These are phyloP conservation scores for Fusarium solani-melongenae DNA, from an alignment of 2,329 filamentous ascomycete genomes.

Conservation along the genomic window DNA sequence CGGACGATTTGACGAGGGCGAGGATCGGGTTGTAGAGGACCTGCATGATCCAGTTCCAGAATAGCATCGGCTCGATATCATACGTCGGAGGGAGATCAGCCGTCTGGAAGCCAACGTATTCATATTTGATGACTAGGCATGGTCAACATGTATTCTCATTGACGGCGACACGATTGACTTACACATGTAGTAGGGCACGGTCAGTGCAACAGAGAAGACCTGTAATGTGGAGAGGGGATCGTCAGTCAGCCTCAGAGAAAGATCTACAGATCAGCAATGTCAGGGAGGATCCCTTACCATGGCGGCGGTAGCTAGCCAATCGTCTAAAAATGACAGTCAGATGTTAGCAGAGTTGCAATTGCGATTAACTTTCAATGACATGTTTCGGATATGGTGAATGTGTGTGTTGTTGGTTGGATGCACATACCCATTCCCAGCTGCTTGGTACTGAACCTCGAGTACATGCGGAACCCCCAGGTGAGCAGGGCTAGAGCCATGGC, in stretches of 20 bases:
- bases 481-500: slow-evolving; percentile 27
- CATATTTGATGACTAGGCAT: slow-evolving; percentile 25
- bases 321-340: slow-evolving; percentile 15
- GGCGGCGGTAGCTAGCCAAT: slow-evolving; percentile 30
- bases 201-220: slow-evolving; percentile 25
- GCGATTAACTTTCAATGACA: not conserved
- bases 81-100: slow-evolving; percentile 15
- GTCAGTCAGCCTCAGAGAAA: not conserved
- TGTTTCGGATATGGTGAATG: not conserved
- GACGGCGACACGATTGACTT: not conserved
- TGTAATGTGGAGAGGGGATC: not conserved
- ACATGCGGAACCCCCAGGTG: slow-evolving; percentile 29
- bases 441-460: slow-evolving; percentile 31
- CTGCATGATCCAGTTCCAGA: slow-evolving; percentile 40
- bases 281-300: slow-evolving; percentile 20
- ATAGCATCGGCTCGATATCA: slow-evolving; percentile 28
- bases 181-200: slow-evolving; percentile 35
- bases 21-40: slow-evolving; percentile 54
- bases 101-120: slow-evolving; percentile 30
- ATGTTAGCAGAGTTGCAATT: slow-evolving; percentile 1
- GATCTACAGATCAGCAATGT: not conserved
- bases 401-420: not conserved
- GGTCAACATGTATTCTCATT: not conserved
- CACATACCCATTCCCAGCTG: slow-evolving; percentile 32
- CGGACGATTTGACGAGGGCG: slow-evolving; percentile 46